Base-by-base conservation (phyloP, 2,329 filamentous ascomycete species). In the Bipolaris victoriae region DNA sequence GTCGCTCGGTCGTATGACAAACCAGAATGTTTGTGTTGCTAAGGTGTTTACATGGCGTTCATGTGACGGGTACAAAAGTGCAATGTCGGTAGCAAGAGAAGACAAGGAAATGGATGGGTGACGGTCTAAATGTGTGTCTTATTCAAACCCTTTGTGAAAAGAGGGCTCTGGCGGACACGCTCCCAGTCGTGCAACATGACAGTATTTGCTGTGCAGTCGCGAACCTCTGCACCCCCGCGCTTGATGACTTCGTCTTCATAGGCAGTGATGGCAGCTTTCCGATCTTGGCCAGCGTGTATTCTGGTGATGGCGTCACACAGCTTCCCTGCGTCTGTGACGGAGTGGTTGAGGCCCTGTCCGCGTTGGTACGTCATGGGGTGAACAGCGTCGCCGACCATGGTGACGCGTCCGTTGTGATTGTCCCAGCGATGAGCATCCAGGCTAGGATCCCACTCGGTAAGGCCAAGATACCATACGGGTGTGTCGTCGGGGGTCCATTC, bases 311-410 rank as follows among this genome's bases (percentile, higher is more conserved):
- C 64, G 61, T 74, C 67, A 37, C 76, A 68, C 7, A 82, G 58
- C 54, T 78, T 76, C 1, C 70, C 74, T 4, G 76, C 78, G 57
- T 83, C 81, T 1, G 75, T 75, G 9, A 82, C 69, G 2, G 76
- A 76, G 56, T 82, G 80, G 58, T 82, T 83, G n/a, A 82, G 72
- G 0, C 80, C 80, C 64, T 83, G 80, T 0, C 80, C 81, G 20
- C 81, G 76, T 63, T 83, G 75, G 46, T 74, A 76, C 3, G 75
- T 78, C 76, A 79, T 79, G 1, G 75, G 73, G 64, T 79, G 77
- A 45, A 70, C 73, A 1, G 77, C 77, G 58, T 79, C 77, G 4
- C 77, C 77, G 7, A 76, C 65, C 48, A 79, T 63, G 33, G 75
- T 77, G 11, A 78, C 69, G 26, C 68, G 58, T 15, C 77, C 76